These are phyloP conservation scores for Clonostachys rosea DNA, from an alignment of 2,329 filamentous ascomycete genomes.

Conservation along the genomic window DNA sequence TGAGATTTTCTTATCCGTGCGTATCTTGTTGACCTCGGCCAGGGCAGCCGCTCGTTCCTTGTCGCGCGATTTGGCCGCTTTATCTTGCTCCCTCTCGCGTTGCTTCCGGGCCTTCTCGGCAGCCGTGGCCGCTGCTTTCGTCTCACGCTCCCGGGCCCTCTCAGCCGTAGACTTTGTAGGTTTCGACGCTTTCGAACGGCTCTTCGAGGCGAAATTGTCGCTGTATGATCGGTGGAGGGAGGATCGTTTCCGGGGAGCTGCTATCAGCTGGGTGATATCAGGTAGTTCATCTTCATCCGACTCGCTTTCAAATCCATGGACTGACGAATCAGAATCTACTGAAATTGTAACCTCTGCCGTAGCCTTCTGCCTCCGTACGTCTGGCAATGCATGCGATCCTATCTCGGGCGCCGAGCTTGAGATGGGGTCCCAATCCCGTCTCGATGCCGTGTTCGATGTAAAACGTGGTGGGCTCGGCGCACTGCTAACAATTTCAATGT, in stretches of 20 bases:
- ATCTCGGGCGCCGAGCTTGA: slow-evolving; percentile 46
- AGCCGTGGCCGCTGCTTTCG: slow-evolving; percentile 44
- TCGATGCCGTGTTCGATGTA: neutral
- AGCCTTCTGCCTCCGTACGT: too few relatives aligned
- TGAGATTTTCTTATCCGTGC: slow-evolving; percentile 68
- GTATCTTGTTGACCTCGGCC: slow-evolving; percentile 68
- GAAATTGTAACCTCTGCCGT: too few relatives aligned
- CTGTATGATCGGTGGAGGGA: slow-evolving; percentile 22
- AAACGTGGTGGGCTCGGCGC: neutral
- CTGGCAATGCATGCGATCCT: slow-evolving; percentile 11
- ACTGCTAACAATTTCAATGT: neutral
- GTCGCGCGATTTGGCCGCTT: slow-evolving; percentile 56
- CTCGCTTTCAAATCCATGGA: too few relatives aligned
- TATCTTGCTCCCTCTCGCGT: slow-evolving; percentile 52
- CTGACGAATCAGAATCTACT: too few relatives aligned
- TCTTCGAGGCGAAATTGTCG: slow-evolving; percentile 14
- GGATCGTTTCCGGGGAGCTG: slow-evolving; percentile 8
- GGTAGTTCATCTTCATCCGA: slow-evolving; percentile 35
- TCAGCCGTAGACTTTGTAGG: slow-evolving; percentile 23
- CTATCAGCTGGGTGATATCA: slow-evolving; percentile 33
- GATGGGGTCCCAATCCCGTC: slow-evolving; percentile 26
- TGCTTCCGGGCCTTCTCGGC: slow-evolving; percentile 51
- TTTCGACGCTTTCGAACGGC: slow-evolving; percentile 11
- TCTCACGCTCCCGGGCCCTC: slow-evolving; percentile 30
- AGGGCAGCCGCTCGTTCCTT: slow-evolving; percentile 63